These are phyloP conservation scores for Zasmidium cellare DNA, from an alignment of 2,329 filamentous ascomycete species.

Conservation along the genomic window DNA sequence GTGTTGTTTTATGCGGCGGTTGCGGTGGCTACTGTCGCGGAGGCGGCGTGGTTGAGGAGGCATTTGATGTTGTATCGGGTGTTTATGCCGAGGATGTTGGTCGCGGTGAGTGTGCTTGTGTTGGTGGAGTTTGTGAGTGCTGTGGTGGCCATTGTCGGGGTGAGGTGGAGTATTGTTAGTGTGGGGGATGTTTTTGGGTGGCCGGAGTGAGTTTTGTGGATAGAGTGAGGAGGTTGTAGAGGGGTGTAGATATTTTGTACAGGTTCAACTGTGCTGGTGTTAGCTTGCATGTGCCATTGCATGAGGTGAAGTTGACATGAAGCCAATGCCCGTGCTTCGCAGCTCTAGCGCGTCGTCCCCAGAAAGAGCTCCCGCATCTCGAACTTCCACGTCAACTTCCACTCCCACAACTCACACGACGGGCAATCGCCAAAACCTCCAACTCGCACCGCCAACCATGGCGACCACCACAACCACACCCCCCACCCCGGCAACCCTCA, in stretches of 20 bases:
- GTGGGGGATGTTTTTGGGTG: conserved; percentile 89
- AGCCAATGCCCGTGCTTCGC: too few relatives aligned
- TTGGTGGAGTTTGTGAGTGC: conserved; percentile 76
- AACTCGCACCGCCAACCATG: conserved; percentile 2
- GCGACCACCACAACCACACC: conserved; percentile 23
- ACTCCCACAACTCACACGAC: neutral
- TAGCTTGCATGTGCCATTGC: neutral
- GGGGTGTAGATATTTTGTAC: neutral
- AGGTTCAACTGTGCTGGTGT: neutral
- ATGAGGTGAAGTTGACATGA: too few relatives aligned
- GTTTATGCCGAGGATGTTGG: conserved; percentile 88
- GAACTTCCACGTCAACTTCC: neutral
- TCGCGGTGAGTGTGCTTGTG: conserved; percentile 69
- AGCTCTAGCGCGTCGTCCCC: too few relatives aligned
- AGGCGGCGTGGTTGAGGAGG: conserved; percentile 81
- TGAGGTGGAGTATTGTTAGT: conserved; percentile 74
- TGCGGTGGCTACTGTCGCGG: conserved; percentile 81
- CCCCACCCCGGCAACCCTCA: conserved; percentile 56
- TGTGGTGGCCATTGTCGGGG: conserved; percentile 68
- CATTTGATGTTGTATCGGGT: conserved; percentile 97
- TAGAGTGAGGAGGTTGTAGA: neutral
- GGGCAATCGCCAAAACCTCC: too few relatives aligned
- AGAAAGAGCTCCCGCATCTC: too few relatives aligned
- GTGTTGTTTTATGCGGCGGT: conserved; percentile 80
- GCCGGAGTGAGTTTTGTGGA: conserved; percentile 34